Conservation (phyloP, 176 grass and related monocot species). For the Oryza brachyantha region DNA sequence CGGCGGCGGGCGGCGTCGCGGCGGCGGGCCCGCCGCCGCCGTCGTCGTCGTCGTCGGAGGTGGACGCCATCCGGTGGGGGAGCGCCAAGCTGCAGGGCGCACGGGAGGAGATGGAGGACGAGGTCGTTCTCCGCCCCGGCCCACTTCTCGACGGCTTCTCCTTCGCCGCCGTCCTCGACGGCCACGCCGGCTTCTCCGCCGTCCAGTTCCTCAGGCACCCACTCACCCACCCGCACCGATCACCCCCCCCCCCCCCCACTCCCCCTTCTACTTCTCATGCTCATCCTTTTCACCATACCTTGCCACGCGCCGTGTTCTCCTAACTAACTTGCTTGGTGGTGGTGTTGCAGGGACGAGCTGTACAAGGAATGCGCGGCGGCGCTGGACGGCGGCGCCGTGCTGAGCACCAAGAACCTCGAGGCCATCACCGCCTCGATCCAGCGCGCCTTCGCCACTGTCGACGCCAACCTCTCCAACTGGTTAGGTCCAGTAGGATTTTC, state of each 20-base stretch:
- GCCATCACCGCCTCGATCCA: conserved; percentile 65
- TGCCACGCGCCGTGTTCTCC: too few species aligned
- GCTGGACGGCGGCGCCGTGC: conserved; percentile 73
- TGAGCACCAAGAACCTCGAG: conserved; percentile 68
- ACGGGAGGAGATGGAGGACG: conserved; percentile 96
- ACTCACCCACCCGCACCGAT: neutral
- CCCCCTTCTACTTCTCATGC: too few species aligned
- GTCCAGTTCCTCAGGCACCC: conserved; percentile 77
- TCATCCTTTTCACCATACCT: too few species aligned
- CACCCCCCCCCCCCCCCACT: too few species aligned
- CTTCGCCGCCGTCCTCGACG: conserved; percentile 90
- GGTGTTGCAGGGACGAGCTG: conserved; percentile 73
- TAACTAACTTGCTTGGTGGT: neutral
- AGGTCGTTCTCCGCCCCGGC: conserved; percentile 57
- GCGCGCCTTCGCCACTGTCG: conserved; percentile 64
- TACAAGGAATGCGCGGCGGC: conserved; percentile 77
- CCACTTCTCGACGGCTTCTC: conserved; percentile 71
- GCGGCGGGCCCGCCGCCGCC: conserved; percentile 38
- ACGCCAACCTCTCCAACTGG: conserved; percentile 70
- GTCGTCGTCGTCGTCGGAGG: conserved; percentile 32
- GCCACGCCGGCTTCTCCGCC: conserved; percentile 88
- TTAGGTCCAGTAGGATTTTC: conserved; percentile 45
- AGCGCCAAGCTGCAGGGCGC: conserved; percentile 81
- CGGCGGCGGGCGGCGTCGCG: conserved; percentile 47
- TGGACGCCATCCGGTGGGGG: conserved; percentile 74